Base-by-base conservation (phyloP, 1,284 basidiomycete species). In the Leccinum laetum region DNA sequence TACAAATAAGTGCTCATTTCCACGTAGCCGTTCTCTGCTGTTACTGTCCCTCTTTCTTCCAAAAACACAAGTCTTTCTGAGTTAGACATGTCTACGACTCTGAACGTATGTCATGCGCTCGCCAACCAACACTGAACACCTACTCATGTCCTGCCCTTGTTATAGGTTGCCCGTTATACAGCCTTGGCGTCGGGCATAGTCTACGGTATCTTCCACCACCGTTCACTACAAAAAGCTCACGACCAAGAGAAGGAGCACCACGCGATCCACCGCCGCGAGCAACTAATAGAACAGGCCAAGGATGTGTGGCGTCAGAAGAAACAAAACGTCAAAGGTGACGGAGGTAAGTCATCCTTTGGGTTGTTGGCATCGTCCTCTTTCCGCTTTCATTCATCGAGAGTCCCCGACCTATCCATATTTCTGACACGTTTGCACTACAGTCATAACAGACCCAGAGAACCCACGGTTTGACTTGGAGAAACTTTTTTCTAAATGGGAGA, bases 401-500 rank as follows among this genome's bases (percentile, higher is more conserved):
- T 56, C 32, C 58, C 16, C 32, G 41, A 35, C 10, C 13, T 11
- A 18, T 64, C 37, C 39, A 46, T 56, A 24, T 35, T 62, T 61
- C 68, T 73, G 65, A 72, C 62, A 68, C 46, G 24, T 65, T 61
- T 69, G 63, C 67, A 59, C 64, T 68, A 21, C 79, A 95, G 94
- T 96, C 71, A 82, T 97, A 72, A 93, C 94, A 69, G 89, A 99
- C 83, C 94, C 96, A 60, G 96, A 99, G 75, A 91, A 97, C 80
- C 94, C 96, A 68, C 90, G 88, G 70, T 99, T 99, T 81, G 96
- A 99, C 84, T 84, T 99, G 76, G 97, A 99, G 84, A 95, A 95
- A 81, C 83, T 98, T 70, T 78, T 99, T 77, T 83, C 82, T 60
- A 87, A 87, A 76, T 91, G 87, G 85, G 92, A 93, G 78, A 85